A percentile compares a stretch with the other conserved stretches of the same genome.
phyloP scores from a whole-genome alignment of 495 filamentous ascomycete species.

The Hypoxylon cercidicola region DNA sequence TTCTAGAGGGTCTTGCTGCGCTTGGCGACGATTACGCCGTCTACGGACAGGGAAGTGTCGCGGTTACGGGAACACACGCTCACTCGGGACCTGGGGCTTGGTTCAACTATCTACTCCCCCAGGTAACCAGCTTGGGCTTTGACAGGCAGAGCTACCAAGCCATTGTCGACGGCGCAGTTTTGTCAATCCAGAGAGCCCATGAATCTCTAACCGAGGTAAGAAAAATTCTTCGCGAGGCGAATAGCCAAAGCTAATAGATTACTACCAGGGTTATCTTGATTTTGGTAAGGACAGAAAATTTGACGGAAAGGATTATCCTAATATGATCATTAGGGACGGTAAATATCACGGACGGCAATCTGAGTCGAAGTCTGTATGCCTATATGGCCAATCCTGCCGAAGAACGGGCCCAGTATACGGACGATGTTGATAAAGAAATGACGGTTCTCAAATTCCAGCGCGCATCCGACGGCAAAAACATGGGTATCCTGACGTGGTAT shows the following conservation, averaged over 20 bases:
- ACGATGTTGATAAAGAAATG: constrained; percentile 83
- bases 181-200: constrained; percentile 88
- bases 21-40: constrained; percentile 61
- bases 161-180: constrained; percentile 84
- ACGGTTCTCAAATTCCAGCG: constrained; percentile 82
- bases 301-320: constrained; percentile 27
- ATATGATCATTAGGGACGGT: constrained; percentile 36
- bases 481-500: constrained; percentile 89
- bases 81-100: constrained; percentile 94
- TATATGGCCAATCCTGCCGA: constrained; percentile 88
- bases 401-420: constrained; percentile 77
- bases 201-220: constrained; percentile 73
- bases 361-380: constrained; percentile 86
- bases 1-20: constrained; percentile 74
- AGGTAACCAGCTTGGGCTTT: constrained; percentile 89
- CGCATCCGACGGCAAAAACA: constrained; percentile 68
- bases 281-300: constrained; percentile 43
- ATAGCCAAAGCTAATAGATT: constrained; percentile 15
- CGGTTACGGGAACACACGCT: constrained; percentile 90
- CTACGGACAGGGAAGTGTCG: constrained; percentile 84
- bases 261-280: constrained; percentile 55
- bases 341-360: constrained; percentile 73
- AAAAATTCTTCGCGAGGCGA: neutral
- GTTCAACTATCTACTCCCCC: constrained; percentile 95
- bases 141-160: constrained; percentile 88